These are phyloP conservation scores for Turnera subulata DNA, from an alignment of 345 rosid genomes.

Conservation along the genomic window DNA sequence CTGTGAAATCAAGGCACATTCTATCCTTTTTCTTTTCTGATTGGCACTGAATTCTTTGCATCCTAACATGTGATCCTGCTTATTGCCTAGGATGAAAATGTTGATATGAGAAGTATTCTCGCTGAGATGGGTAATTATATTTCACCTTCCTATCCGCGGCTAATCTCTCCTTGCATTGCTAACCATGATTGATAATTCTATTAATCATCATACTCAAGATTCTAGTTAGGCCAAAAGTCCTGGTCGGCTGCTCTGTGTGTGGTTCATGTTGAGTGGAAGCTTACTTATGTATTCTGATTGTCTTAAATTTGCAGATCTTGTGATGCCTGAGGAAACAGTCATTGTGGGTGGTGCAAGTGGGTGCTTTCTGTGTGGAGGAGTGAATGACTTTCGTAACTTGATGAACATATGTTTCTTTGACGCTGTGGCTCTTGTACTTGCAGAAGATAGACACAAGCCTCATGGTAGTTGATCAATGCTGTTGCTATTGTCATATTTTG, in stretches of 20 bases:
- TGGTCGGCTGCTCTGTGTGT: too few relatives aligned
- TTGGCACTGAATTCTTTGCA: background rate
- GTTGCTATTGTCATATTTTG: too few relatives aligned
- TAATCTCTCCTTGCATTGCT: too few relatives aligned
- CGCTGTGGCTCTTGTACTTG: conserved; percentile 43
- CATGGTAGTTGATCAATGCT: too few relatives aligned
- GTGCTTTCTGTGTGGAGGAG: conserved; percentile 21
- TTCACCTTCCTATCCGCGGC: too few relatives aligned
- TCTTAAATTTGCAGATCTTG: conserved; percentile 24
- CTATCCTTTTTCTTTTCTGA: background rate
- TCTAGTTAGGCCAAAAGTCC: too few relatives aligned
- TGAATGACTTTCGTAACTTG: background rate
- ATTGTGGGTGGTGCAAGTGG: conserved; percentile 40
- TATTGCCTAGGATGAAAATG: conserved; percentile 24
- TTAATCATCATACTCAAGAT: too few relatives aligned
- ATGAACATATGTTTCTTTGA: conserved; percentile 14
- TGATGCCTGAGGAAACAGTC: conserved; percentile 35
- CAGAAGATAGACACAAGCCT: conserved; percentile 30
- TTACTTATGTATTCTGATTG: background rate
- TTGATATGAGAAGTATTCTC: conserved; percentile 29
- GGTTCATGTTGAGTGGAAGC: background rate
- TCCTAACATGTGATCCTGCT: conserved; percentile 10
- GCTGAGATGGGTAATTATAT: conserved; percentile 37
- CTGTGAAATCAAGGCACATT: background rate
- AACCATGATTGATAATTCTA: too few relatives aligned